Evolutionary conservation across 805 yeast genomes (phyloP).

Genomic region (Candida peoriensis): DNA sequence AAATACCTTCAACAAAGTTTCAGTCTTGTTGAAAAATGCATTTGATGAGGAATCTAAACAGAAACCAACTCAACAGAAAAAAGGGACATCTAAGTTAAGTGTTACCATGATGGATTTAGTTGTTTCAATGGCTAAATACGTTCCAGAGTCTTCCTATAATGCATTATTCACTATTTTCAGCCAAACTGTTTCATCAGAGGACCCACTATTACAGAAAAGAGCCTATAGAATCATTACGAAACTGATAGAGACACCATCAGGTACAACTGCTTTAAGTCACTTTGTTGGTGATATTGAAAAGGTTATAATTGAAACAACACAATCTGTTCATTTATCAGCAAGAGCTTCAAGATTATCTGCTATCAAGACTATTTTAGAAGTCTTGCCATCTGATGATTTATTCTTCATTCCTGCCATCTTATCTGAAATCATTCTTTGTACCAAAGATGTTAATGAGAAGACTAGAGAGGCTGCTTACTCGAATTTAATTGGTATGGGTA

Average conservation of each 20-base stretch:
- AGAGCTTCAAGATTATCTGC: constrained; percentile 76
- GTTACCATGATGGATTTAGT: constrained; percentile 89
- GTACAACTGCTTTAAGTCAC: constrained; percentile 46
- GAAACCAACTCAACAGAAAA: constrained; percentile 27
- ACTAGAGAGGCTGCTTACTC: constrained; percentile 78
- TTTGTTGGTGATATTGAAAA: constrained; percentile 56
- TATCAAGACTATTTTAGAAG: constrained; percentile 51
- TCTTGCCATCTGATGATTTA: constrained; percentile 60
- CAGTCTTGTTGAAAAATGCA: constrained; percentile 69
- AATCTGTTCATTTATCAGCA: constrained; percentile 62
- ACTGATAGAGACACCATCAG: constrained; percentile 64
- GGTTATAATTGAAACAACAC: constrained; percentile 53
- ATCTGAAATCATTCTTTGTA: constrained; percentile 84
- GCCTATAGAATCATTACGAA: constrained; percentile 74
- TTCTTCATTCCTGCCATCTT: constrained; percentile 76
- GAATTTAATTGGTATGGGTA: constrained; percentile 74
- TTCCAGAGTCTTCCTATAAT: constrained; percentile 64
- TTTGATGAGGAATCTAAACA: constrained; percentile 50
- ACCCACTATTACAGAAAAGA: constrained; percentile 80
- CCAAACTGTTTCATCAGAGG: constrained; percentile 51
- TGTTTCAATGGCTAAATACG: constrained; percentile 80
- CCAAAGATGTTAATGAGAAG: constrained; percentile 91
- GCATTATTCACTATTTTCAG: constrained; percentile 78
- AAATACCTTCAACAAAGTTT: constrained; percentile 79
- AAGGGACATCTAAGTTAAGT: constrained; percentile 46